Evolutionary conservation across 2,329 filamentous ascomycete species (phyloP).

Genomic region (Hypoxylon sp.): DNA sequence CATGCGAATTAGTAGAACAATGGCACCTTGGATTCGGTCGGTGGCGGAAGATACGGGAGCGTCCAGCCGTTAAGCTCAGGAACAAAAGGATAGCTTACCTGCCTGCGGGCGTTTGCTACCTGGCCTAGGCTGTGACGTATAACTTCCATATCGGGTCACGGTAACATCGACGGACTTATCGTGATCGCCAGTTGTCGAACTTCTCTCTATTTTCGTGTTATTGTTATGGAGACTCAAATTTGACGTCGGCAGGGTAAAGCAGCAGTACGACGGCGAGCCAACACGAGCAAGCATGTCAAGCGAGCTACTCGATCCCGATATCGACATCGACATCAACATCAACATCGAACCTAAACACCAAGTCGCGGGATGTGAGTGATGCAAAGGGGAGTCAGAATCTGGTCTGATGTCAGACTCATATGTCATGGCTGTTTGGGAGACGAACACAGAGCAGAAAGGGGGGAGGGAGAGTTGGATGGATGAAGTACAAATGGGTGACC

Average conservation of each 20-base stretch:
- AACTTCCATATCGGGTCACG: conserved; percentile 11
- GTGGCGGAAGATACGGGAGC: background rate
- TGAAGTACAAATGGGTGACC: conserved; percentile 7
- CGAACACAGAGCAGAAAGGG: conserved; percentile 10
- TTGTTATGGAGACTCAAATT: background rate
- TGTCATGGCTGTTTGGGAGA: conserved; percentile 15
- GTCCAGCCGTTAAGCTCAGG: background rate
- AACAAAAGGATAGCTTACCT: conserved; percentile 14
- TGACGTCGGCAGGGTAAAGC: conserved; percentile 10
- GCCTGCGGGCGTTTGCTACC: conserved; percentile 7
- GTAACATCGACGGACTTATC: conserved; percentile 7
- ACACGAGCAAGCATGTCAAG: background rate
- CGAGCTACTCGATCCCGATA: conserved; percentile 4
- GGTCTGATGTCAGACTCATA: conserved; percentile 34
- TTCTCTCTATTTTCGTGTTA: background rate
- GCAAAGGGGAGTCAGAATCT: conserved; percentile 2
- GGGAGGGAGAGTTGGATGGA: background rate
- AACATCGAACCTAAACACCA: conserved; percentile 9
- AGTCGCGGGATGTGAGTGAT: background rate
- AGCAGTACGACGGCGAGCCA: background rate
- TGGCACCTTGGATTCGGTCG: background rate
- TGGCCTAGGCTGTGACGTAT: conserved; percentile 23
- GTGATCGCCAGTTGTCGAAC: conserved; percentile 1
- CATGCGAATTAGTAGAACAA: background rate
- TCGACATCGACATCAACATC: conserved; percentile 15